phyloP scores from a whole-genome alignment of 2,329 filamentous ascomycete genomes.

The Gremmenia infestans region DNA sequence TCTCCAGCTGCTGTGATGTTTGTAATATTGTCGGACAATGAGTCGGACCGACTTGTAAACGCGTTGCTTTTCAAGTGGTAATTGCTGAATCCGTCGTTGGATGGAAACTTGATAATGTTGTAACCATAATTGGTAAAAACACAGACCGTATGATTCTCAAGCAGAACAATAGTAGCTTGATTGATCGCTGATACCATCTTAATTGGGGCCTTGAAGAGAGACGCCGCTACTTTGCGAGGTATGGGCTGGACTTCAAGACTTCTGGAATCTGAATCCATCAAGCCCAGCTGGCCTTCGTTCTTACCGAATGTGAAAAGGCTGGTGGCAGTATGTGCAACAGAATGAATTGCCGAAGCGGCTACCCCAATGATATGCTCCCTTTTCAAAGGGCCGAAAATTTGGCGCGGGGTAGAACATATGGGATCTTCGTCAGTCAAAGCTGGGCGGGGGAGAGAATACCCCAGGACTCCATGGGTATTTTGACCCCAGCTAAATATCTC shows the following conservation, averaged over 20 bases:
- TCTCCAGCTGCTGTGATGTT: constrained; percentile 82
- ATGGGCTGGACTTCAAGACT: constrained; percentile 79
- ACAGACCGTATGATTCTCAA: constrained; percentile 85
- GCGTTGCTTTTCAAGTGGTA: constrained; percentile 63
- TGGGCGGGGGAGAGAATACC: constrained; percentile 69
- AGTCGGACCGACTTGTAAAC: constrained; percentile 60
- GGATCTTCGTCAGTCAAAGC: constrained; percentile 73
- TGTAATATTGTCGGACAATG: constrained; percentile 61
- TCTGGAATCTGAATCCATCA: constrained; percentile 91
- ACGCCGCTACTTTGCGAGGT: constrained; percentile 83
- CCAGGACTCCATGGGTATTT: constrained; percentile 80
- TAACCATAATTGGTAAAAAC: constrained; percentile 96
- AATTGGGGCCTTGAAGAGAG: constrained; percentile 69
- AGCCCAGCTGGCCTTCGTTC: constrained; percentile 86
- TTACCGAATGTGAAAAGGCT: constrained; percentile 92
- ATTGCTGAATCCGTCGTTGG: constrained; percentile 65
- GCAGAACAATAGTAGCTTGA: constrained; percentile 76
- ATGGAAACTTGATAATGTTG: constrained; percentile 79
- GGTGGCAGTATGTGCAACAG: constrained; percentile 75
- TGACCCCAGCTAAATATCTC: constrained; percentile 94
- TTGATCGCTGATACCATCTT: constrained; percentile 82
- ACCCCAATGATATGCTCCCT: constrained; percentile 77
- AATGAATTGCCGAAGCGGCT: constrained; percentile 87
- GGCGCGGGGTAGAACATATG: constrained; percentile 73
- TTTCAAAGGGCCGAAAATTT: constrained; percentile 88